Percentiles rank a stretch among this genome's conserved stretches.
These are phyloP conservation scores for Lobosporangium transversale DNA, from an alignment of 192 early-diverging fungal species.

Conservation along the genomic window DNA sequence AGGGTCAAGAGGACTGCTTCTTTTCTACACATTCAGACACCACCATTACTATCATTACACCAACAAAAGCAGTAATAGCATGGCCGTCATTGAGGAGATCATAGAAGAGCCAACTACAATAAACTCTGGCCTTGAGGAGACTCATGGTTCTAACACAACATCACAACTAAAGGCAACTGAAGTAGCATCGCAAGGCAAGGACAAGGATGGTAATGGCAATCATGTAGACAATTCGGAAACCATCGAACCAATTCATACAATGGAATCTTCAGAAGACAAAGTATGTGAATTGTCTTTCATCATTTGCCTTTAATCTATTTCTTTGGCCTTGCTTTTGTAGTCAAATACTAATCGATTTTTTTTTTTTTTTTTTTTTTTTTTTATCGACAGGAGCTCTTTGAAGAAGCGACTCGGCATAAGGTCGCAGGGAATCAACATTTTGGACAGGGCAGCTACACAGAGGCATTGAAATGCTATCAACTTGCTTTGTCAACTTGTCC, in stretches of 20 bases:
- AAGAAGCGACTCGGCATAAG: conserved; percentile 61
- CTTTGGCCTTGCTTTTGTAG: too few relatives aligned
- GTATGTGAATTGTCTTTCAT: too few relatives aligned
- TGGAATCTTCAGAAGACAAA: conserved; percentile 51
- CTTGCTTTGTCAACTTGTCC: conserved; percentile 59
- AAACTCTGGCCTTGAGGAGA: neutral
- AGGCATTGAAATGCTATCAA: conserved; percentile 58
- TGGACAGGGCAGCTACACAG: conserved; percentile 51
- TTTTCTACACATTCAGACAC: too few relatives aligned
- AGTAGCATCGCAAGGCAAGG: too few relatives aligned
- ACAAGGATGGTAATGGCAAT: too few relatives aligned
- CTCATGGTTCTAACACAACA: neutral
- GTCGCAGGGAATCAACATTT: conserved; percentile 58
- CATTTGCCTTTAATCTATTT: too few relatives aligned
- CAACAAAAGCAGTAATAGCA: too few relatives aligned
- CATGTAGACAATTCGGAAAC: conserved; percentile 21
- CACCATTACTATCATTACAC: too few relatives aligned
- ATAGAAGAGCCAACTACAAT: conserved; percentile 11
- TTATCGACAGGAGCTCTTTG: conserved; percentile 41
- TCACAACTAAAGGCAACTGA: neutral
- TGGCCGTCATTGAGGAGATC: conserved; percentile 60
- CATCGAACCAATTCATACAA: conserved; percentile 28
- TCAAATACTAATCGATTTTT: too few relatives aligned
- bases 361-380: too few relatives aligned
- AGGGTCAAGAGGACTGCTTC: too few relatives aligned